phyloP scores from a whole-genome alignment of 2,329 filamentous ascomycete genomes.

The Colletotrichum acutatum region DNA sequence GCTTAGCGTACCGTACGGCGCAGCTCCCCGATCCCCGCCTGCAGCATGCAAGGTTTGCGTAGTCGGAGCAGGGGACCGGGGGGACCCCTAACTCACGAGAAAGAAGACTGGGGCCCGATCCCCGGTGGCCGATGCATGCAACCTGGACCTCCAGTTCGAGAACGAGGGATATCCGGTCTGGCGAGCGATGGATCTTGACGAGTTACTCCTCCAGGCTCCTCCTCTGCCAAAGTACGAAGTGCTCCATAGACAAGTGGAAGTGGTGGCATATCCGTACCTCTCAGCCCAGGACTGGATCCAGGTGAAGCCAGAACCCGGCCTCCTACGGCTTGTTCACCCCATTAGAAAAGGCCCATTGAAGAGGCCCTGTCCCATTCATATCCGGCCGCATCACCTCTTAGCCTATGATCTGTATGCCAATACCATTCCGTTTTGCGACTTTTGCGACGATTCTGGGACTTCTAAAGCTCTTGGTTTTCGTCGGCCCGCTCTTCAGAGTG shows the following conservation, averaged over 20 bases:
- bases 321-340: neutral
- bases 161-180: neutral
- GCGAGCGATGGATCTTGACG: neutral
- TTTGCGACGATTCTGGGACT: neutral
- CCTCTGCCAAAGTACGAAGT: neutral
- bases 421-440: neutral
- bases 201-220: neutral
- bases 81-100: neutral
- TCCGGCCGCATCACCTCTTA: constrained; percentile 1
- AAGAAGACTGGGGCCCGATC: neutral
- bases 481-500: neutral
- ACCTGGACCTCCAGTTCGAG: constrained; percentile 13
- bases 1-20: constrained; percentile 10
- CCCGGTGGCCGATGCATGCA: constrained; percentile 1
- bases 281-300: neutral
- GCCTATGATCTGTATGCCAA: neutral
- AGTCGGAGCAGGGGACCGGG: neutral
- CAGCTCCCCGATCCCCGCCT: constrained; percentile 19
- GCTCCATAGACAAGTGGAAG: neutral
- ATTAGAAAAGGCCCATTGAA: neutral
- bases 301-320: neutral
- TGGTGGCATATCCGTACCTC: neutral
- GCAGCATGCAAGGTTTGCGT: neutral
- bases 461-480: neutral
- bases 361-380: constrained; percentile 2